Evolutionary conservation across 495 filamentous ascomycete species (phyloP).

Genomic region (Hypoxylon cercidicola): DNA sequence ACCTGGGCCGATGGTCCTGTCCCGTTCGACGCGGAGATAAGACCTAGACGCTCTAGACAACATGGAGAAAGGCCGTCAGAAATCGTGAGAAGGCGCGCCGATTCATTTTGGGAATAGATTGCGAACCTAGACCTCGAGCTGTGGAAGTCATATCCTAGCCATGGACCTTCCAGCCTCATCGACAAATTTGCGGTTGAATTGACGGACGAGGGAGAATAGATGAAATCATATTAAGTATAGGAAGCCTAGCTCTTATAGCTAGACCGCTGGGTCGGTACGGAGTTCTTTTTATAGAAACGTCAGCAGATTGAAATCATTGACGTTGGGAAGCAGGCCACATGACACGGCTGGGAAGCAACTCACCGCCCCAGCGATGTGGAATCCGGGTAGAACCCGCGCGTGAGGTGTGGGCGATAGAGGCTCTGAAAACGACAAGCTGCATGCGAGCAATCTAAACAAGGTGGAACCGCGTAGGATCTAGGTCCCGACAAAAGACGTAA

Average conservation of each 20-base stretch:
- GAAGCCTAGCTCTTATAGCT: constrained; percentile 46
- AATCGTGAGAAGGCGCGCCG: constrained; percentile 24
- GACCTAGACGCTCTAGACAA: constrained; percentile 30
- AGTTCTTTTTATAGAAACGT: constrained; percentile 58
- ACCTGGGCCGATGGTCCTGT: constrained; percentile 6
- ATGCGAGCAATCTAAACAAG: constrained; percentile 22
- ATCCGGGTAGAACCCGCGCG: constrained; percentile 13
- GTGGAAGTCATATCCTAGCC: constrained; percentile 27
- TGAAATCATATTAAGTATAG: constrained; percentile 58
- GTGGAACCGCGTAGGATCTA: constrained; percentile 36
- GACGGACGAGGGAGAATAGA: constrained; percentile 52
- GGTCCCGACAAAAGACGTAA: constrained; percentile 32
- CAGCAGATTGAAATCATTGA: constrained; percentile 33
- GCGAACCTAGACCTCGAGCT: constrained; percentile 40
- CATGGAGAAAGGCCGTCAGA: constrained; percentile 21
- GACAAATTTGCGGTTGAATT: constrained; percentile 62
- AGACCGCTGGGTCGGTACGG: constrained; percentile 36
- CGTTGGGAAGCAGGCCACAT: constrained; percentile 26
- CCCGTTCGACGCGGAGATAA: constrained; percentile 18
- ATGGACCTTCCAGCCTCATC: constrained; percentile 45
- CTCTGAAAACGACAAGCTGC: constrained; percentile 31
- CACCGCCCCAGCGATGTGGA: constrained; percentile 17
- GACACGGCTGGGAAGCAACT: constrained; percentile 31
- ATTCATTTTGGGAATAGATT: constrained; percentile 36
- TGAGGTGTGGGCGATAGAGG: constrained; percentile 27